Conservation (phyloP, 306 rosid species). For the Alnus rubra region DNA sequence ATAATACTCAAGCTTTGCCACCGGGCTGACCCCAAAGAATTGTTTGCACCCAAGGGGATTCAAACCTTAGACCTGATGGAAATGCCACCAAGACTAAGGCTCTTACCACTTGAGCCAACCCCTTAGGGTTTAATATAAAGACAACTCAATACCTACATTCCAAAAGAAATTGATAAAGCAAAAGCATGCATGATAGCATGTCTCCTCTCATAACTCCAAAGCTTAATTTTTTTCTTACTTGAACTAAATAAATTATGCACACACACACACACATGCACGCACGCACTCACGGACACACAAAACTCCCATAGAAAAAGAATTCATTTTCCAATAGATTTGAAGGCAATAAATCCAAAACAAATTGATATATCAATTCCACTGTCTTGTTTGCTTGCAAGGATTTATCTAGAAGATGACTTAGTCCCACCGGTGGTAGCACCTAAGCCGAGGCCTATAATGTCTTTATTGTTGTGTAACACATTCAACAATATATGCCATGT, state of each 20-base stretch:
- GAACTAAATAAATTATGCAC: not conserved
- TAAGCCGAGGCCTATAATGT: conserved; percentile 6
- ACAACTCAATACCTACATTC: not conserved
- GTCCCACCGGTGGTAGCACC: conserved; percentile 12
- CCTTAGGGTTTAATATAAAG: not conserved
- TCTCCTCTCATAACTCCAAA: not conserved
- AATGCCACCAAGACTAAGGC: too few relatives aligned
- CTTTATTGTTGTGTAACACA: not conserved
- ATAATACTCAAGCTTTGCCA: too few relatives aligned
- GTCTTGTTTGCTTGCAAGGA: conserved; percentile 4
- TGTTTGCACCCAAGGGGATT: too few relatives aligned
- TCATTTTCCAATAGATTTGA: conserved; percentile 1
- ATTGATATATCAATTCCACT: not conserved
- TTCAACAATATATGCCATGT: conserved; percentile 8
- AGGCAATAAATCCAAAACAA: not conserved
- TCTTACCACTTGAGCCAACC: too few relatives aligned
- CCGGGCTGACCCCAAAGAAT: too few relatives aligned
- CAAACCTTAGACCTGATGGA: too few relatives aligned
- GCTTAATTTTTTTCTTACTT: not conserved
- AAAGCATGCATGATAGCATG: not conserved
- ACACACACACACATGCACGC: not conserved
- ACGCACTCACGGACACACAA: conserved; percentile 1
- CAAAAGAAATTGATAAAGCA: not conserved
- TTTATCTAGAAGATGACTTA: not conserved
- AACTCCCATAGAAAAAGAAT: conserved; percentile 6